These are phyloP conservation scores for Rhodamnia argentea DNA, from an alignment of 345 rosid genomes.

Conservation along the genomic window DNA sequence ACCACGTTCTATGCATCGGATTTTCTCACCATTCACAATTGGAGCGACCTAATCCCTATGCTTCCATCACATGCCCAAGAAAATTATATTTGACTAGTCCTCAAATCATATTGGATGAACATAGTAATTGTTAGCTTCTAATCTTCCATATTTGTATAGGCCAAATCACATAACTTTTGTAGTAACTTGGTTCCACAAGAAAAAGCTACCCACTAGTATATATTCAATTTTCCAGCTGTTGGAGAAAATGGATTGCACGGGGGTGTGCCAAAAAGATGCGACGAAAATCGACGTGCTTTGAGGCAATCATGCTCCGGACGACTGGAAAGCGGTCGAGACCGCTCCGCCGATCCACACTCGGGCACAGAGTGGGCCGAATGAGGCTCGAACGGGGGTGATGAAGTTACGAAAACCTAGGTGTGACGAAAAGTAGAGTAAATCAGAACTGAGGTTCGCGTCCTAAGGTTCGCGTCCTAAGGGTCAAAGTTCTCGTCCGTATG, in stretches of 20 bases:
- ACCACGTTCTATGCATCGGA: background rate
- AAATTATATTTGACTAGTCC: background rate
- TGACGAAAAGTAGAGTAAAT: background rate
- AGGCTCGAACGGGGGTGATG: background rate
- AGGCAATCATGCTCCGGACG: background rate
- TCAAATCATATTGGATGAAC: background rate
- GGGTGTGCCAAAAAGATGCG: background rate
- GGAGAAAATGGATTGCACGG: background rate
- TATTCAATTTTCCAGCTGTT: background rate
- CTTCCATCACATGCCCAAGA: background rate
- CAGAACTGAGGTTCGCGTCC: background rate
- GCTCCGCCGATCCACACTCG: background rate
- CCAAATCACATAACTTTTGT: background rate
- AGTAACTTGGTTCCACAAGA: background rate
- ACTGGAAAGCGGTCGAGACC: background rate
- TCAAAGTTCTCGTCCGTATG: background rate
- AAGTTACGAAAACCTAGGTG: background rate
- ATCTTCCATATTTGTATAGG: background rate
- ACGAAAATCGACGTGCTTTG: background rate
- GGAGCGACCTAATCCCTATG: background rate
- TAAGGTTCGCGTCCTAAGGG: background rate
- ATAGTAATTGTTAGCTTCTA: background rate
- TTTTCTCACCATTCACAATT: background rate
- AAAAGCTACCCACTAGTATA: background rate
- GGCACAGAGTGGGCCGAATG: background rate